A percentile compares a stretch with the other conserved stretches of the same genome.
These are phyloP conservation scores for Trichoderma orchidacearum DNA, from an alignment of 495 filamentous ascomycete species.

Conservation along the genomic window DNA sequence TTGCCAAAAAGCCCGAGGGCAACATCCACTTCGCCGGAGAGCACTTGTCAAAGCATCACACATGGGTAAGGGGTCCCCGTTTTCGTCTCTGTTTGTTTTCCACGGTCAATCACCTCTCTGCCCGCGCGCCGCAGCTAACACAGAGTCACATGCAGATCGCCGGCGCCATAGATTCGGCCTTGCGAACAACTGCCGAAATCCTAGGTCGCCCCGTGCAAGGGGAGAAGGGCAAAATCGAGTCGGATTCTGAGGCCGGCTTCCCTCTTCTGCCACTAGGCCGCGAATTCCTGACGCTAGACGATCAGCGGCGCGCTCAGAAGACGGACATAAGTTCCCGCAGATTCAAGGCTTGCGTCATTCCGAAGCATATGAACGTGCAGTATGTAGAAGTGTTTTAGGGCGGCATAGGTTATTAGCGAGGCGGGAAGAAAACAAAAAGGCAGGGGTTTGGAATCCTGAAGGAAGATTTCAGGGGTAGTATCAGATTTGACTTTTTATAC, in stretches of 20 bases:
- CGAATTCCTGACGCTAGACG: neutral
- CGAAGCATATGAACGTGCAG: constrained; percentile 1
- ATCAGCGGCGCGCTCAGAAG: neutral
- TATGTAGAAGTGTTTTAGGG: neutral
- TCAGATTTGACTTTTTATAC: too few relatives aligned
- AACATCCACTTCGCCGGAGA: constrained; percentile 11
- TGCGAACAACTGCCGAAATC: neutral
- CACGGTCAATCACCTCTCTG: too few relatives aligned
- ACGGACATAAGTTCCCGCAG: constrained; percentile 3
- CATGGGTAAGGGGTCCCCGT: constrained; percentile 4
- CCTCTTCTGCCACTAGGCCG: constrained; percentile 1
- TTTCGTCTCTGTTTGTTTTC: too few relatives aligned
- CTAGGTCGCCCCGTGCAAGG: neutral
- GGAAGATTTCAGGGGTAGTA: too few relatives aligned
- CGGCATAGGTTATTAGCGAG: too few relatives aligned
- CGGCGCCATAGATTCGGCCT: constrained; percentile 2
- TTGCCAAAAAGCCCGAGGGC: constrained; percentile 6
- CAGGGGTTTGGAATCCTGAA: too few relatives aligned
- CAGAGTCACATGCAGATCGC: constrained; percentile 2
- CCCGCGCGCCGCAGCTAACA: too few relatives aligned
- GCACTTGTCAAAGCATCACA: constrained; percentile 8
- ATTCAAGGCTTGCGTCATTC: constrained; percentile 2
- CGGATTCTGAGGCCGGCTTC: neutral
- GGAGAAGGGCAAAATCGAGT: neutral
- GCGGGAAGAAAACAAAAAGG: too few relatives aligned